Evolutionary conservation across 1,139 yeast species (phyloP).

Genomic region (Geotrichum europaeum): DNA sequence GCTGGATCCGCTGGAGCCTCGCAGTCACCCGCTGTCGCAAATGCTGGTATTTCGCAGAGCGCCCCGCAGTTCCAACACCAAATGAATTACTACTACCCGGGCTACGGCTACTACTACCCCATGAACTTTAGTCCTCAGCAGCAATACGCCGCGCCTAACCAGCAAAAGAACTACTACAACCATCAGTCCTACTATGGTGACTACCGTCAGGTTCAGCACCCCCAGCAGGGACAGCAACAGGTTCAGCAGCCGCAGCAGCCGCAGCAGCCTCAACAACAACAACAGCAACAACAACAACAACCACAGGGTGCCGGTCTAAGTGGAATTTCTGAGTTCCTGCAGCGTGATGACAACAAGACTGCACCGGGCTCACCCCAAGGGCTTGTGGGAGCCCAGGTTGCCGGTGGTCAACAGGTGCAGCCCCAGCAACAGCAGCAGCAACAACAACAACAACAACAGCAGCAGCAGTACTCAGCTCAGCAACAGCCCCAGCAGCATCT

Average conservation of each 20-base stretch:
- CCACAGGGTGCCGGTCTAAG: slow-evolving; percentile 21
- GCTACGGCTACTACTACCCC: slow-evolving; percentile 28
- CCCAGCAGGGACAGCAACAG: slow-evolving; percentile 3
- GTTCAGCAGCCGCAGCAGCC: slow-evolving; percentile 16
- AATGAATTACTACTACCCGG: slow-evolving; percentile 24
- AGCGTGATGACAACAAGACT: slow-evolving; percentile 27
- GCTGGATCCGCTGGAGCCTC: slow-evolving; percentile 22
- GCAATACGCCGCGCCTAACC: slow-evolving; percentile 21
- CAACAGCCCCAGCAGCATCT: slow-evolving; percentile 30
- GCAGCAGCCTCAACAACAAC: slow-evolving; percentile 21
- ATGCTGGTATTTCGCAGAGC: slow-evolving; percentile 18
- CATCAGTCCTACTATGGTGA: slow-evolving; percentile 27
- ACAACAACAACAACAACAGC: slow-evolving; percentile 11
- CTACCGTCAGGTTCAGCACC: slow-evolving; percentile 10
- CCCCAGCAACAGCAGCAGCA: slow-evolving; percentile 17
- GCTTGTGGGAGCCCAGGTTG: slow-evolving; percentile 15
- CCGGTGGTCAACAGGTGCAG: slow-evolving; percentile 16
- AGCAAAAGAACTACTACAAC: slow-evolving; percentile 28
- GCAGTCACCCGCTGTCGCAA: slow-evolving; percentile 19
- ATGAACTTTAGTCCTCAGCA: slow-evolving; percentile 27
- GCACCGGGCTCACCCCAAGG: slow-evolving; percentile 25
- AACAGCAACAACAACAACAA: slow-evolving; percentile 11
- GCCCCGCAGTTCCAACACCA: slow-evolving; percentile 24
- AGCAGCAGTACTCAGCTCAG: slow-evolving; percentile 22
- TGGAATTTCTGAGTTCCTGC: slow-evolving; percentile 34